phyloP scores from a whole-genome alignment of 805 yeast genomes.

The Candida argentea region DNA sequence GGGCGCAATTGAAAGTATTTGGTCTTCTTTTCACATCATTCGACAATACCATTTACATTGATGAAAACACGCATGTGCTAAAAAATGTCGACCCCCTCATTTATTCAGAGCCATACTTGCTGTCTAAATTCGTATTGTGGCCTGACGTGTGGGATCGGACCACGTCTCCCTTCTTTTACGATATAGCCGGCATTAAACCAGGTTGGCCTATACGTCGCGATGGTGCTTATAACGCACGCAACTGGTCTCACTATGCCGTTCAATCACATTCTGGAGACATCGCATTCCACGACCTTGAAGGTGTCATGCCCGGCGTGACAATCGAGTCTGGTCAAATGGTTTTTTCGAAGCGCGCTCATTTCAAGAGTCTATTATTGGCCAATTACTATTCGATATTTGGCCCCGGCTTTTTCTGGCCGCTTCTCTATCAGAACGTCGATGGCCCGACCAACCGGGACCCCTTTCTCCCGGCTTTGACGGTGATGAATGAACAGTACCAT shows the following conservation, averaged over 20 bases:
- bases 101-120: conserved; percentile 35
- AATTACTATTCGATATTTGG: conserved; percentile 59
- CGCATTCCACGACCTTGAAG: conserved; percentile 52
- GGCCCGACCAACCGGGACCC: conserved; percentile 83
- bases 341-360: conserved; percentile 49
- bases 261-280: conserved; percentile 22
- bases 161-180: conserved; percentile 49
- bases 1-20: conserved; percentile 43
- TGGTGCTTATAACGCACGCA: conserved; percentile 21
- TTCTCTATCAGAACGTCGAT: conserved; percentile 61
- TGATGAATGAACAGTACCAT: conserved; percentile 33
- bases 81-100: conserved; percentile 37
- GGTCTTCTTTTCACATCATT: conserved; percentile 55
- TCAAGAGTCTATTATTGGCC: conserved; percentile 47
- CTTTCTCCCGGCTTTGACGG: conserved; percentile 58
- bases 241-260: conserved; percentile 11
- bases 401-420: conserved; percentile 54
- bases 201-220: conserved; percentile 24
- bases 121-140: conserved; percentile 44
- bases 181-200: conserved; percentile 36
- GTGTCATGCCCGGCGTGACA: conserved; percentile 57
- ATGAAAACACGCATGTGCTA: conserved; percentile 42
- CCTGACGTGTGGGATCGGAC: conserved; percentile 68
- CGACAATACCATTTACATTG: conserved; percentile 37
- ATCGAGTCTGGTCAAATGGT: conserved; percentile 64